phyloP scores from a whole-genome alignment of 805 yeast genomes.

The Helenozyma baotianmanensis region DNA sequence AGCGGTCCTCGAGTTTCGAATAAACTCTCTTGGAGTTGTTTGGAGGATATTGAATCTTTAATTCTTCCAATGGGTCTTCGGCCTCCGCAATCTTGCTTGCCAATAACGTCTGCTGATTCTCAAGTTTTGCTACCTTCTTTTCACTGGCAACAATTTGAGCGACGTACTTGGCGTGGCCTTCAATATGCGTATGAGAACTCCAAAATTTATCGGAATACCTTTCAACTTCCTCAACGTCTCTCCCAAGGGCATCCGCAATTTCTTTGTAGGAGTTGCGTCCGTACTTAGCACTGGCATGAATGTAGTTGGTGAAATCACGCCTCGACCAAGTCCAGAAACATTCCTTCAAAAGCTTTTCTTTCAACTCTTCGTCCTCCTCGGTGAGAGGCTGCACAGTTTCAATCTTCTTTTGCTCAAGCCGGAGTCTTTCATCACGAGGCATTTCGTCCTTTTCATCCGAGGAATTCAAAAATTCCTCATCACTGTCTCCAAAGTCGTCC shows the following conservation, averaged over 20 bases:
- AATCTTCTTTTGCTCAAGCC: slow-evolving; percentile 51
- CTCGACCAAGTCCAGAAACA: slow-evolving; percentile 69
- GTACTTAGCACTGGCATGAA: slow-evolving; percentile 63
- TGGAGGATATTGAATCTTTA: slow-evolving; percentile 72
- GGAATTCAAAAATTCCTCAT: slow-evolving; percentile 37
- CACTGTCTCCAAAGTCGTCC: slow-evolving; percentile 58
- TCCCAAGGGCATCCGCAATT: slow-evolving; percentile 55
- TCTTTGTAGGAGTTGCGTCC: slow-evolving; percentile 50
- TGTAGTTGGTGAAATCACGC: slow-evolving; percentile 68
- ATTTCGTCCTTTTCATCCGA: slow-evolving; percentile 41
- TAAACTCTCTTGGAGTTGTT: slow-evolving; percentile 74
- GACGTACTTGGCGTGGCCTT: slow-evolving; percentile 67
- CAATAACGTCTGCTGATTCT: slow-evolving; percentile 52
- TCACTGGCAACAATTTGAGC: slow-evolving; percentile 73
- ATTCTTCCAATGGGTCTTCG: slow-evolving; percentile 57
- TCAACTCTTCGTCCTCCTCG: slow-evolving; percentile 54
- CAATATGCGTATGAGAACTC: slow-evolving; percentile 54
- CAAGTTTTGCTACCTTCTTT: slow-evolving; percentile 53
- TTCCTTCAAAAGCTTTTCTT: slow-evolving; percentile 47
- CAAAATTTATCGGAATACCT: slow-evolving; percentile 60
- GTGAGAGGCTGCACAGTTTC: slow-evolving; percentile 56
- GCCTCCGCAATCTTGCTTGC: slow-evolving; percentile 48
- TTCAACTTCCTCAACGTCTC: slow-evolving; percentile 55
- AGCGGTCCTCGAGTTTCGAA: slow-evolving; percentile 67
- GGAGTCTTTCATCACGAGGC: slow-evolving; percentile 32